Evolutionary conservation across 73 alveolate species (phyloP).

Genomic region (Paramecium bursaria): DNA sequence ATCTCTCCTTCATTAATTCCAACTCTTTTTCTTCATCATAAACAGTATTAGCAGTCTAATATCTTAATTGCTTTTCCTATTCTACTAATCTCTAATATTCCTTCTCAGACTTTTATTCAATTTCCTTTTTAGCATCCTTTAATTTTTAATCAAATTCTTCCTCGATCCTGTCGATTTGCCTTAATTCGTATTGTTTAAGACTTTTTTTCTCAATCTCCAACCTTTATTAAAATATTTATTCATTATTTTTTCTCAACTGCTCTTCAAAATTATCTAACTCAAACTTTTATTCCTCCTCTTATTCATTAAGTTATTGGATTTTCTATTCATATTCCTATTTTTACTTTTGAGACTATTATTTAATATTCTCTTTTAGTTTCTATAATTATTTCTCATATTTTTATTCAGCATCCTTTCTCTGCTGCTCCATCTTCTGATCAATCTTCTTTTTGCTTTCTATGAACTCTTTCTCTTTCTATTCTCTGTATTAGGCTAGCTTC

Average conservation of each 20-base stretch:
- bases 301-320: constrained; percentile 9
- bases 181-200: constrained; percentile 5
- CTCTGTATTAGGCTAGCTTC: constrained; percentile 23
- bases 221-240: constrained; percentile 7
- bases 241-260: neutral
- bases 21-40: constrained; percentile 62
- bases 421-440: constrained; percentile 26
- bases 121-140: constrained; percentile 38
- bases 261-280: constrained; percentile 54
- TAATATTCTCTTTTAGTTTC: constrained; percentile 18
- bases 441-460: constrained; percentile 60
- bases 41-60: constrained; percentile 15
- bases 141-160: constrained; percentile 50
- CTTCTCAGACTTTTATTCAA: constrained; percentile 43
- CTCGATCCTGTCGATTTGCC: constrained; percentile 32
- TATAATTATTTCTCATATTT: constrained; percentile 10
- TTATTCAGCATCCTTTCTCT: constrained; percentile 31
- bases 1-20: constrained; percentile 49
- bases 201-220: constrained; percentile 22
- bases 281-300: constrained; percentile 43
- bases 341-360: neutral
- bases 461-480: constrained; percentile 60
- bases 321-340: constrained; percentile 48
- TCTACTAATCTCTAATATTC: constrained; percentile 37
- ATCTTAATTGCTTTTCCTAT: constrained; percentile 39